phyloP scores from a whole-genome alignment of 2,329 filamentous ascomycete species.

The Alternaria sp. region DNA sequence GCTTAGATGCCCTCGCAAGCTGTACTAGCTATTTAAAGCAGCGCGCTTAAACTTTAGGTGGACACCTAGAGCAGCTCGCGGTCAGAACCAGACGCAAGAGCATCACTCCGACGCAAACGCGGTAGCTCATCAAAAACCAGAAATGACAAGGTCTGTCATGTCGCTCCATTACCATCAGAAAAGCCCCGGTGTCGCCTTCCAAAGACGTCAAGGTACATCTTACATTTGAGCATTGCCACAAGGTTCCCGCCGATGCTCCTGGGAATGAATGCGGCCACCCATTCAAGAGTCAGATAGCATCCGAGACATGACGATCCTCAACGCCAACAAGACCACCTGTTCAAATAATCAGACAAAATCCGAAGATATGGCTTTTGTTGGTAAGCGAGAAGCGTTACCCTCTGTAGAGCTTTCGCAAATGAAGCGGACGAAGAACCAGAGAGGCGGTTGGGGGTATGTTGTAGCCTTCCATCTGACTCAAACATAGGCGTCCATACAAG shows the following conservation, averaged over 20 bases:
- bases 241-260: neutral
- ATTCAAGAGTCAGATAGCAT: neutral
- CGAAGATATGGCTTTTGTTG: no score
- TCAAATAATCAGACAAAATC: no score
- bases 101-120: neutral
- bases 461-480: neutral
- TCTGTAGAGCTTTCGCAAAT: no score
- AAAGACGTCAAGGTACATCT: neutral
- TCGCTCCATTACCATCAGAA: neutral
- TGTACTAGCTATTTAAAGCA: neutral
- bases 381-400: no score
- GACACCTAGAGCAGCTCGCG: neutral
- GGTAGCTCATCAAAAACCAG: neutral
- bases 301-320: neutral
- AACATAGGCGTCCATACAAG: neutral
- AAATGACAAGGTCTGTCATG: neutral
- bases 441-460: no score
- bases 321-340: no score
- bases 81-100: neutral
- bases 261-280: neutral
- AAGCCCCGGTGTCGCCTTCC: neutral
- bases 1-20: neutral
- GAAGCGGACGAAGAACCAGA: no score
- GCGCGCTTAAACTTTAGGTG: neutral
- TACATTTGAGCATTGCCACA: no score